Evolutionary conservation across 371 early-diverging fungal species (phyloP).

Genomic region (Syncephalis plumigaleata): DNA sequence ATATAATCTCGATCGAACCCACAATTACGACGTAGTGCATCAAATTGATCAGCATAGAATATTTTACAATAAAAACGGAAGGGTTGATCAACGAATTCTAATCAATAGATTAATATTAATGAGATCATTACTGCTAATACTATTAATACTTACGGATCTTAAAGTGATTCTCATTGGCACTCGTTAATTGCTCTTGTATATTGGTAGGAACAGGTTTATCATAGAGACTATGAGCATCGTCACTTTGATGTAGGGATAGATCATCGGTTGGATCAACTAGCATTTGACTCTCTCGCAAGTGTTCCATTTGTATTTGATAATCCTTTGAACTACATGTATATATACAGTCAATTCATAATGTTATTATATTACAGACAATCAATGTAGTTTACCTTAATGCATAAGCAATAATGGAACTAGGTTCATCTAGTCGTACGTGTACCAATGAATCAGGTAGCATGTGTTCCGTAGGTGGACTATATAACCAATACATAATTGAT

Average conservation of each 20-base stretch:
- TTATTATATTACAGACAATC: neutral
- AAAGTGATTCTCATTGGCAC: no score
- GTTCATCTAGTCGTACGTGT: slow-evolving; percentile 82
- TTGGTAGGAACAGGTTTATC: neutral
- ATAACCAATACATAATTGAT: no score
- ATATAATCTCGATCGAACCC: slow-evolving; percentile 69
- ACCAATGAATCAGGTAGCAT: slow-evolving; percentile 66
- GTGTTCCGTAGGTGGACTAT: slow-evolving; percentile 48
- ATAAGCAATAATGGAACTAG: slow-evolving; percentile 82
- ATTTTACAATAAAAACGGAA: slow-evolving; percentile 62
- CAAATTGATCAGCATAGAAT: slow-evolving; percentile 87
- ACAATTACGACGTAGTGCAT: slow-evolving; percentile 65
- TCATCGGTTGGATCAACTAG: slow-evolving; percentile 18
- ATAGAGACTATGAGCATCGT: neutral
- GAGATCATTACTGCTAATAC: no score
- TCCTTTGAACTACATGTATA: neutral
- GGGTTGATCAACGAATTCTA: no score
- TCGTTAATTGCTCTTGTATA: no score
- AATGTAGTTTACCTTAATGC: slow-evolving; percentile 38
- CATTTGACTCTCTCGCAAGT: no score
- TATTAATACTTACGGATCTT: no score
- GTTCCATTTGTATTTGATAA: neutral
- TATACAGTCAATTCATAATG: neutral
- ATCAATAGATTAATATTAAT: no score
- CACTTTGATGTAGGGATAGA: slow-evolving; percentile 12